Evolutionary conservation across 2,329 filamentous ascomycete genomes (phyloP), one percentile per base, ranked within the genome.

Genomic region (Colletotrichum sp.): DNA sequence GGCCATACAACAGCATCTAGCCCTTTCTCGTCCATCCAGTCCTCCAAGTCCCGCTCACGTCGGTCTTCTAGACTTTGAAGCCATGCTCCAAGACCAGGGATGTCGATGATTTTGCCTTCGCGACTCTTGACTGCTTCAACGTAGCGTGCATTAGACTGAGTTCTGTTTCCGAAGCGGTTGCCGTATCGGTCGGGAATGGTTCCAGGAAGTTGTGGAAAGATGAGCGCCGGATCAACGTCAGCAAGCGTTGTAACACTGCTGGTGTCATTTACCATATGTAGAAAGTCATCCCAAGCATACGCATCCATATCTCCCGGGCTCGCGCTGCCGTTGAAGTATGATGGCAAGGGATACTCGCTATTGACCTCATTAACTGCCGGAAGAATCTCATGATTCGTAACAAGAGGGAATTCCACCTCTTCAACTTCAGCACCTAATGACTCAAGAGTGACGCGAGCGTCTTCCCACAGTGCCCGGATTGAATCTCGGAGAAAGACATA

Each of bases 241-340:
- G 66, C 77, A 16, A 83, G 78, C 74, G 79, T 76, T 69, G 82
- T 79, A 6, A 80, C 77, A 3, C 81, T 82, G 8, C 82, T 77
- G 5, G 79, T 79, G 15, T 79, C 76, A 38, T 83, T 78, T 26
- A 79, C 68, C 16, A 79, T 78, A 6, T 77, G 73, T 10, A 84
- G 74, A 15, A 83, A 71, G 43, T 71, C 69, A 16, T 71, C 69
- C 69, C 69, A 71, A 8, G 34, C 61, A 30, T 71, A 71, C 18
- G 69, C 21, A 30, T 36, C 28, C 32, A 71, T 18, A 10, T 66
- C 36, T 7, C 28, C 18, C 10, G 60, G 69, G 13, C 60, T n/a
- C 8, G 38, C 38, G 38, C 38, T 43, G 38, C 38, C 38, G 18
- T n/a, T 43, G 38, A 43, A 43, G 9, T 43, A 43, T 2, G 38